Percentiles rank a stretch among this genome's conserved stretches.
phyloP scores from a whole-genome alignment of 2,329 filamentous ascomycete species.

The Trichophyton equinum region DNA sequence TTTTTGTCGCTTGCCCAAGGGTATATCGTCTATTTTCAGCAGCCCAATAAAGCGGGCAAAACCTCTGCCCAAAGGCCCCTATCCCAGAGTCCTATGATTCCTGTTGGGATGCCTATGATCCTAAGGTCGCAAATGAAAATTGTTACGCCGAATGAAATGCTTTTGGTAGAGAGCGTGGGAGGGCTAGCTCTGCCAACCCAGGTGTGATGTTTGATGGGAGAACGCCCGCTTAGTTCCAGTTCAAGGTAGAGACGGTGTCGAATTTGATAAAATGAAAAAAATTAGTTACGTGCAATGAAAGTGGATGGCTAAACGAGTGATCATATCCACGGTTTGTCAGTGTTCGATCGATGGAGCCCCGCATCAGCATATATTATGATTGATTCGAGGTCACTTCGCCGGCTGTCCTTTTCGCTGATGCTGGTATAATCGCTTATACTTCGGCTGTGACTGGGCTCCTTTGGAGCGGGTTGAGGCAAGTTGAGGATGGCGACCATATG shows the following conservation, averaged over 20 bases:
- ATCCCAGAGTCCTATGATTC: background rate
- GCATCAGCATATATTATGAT: slow-evolving; percentile 57
- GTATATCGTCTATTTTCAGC: background rate
- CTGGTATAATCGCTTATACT: slow-evolving; percentile 24
- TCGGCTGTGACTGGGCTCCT: slow-evolving; percentile 39
- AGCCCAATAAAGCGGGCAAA: background rate
- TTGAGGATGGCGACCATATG: slow-evolving; percentile 62
- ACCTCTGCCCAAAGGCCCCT: background rate
- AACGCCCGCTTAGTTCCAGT: background rate
- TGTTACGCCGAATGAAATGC: background rate
- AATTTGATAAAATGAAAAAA: background rate
- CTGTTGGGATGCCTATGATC: background rate
- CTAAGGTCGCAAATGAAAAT: background rate
- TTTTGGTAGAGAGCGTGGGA: background rate
- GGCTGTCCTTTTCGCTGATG: background rate
- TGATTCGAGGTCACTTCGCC: slow-evolving; percentile 44
- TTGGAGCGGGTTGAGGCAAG: slow-evolving; percentile 40
- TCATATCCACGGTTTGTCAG: background rate
- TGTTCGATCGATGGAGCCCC: slow-evolving; percentile 44
- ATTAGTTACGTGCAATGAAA: background rate
- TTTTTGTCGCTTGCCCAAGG: background rate
- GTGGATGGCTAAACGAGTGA: background rate
- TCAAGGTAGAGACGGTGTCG: background rate
- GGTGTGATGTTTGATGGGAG: background rate
- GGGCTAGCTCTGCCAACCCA: background rate